phyloP scores from a whole-genome alignment of 225 moss, liverwort and hornwort species.

The Asterella californica region DNA sequence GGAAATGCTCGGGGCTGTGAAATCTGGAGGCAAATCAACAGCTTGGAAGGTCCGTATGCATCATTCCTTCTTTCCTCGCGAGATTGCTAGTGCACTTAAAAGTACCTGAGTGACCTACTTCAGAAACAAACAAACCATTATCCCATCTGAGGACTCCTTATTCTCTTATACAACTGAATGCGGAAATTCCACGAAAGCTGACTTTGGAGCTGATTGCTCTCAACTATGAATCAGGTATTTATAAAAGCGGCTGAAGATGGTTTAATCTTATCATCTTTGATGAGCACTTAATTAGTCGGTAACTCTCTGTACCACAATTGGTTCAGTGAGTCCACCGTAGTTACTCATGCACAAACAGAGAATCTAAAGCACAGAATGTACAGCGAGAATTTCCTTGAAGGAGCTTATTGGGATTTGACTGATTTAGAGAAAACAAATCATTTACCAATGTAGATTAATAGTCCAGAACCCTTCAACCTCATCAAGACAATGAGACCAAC shows the following conservation, averaged over 20 bases:
- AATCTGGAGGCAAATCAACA: conserved; percentile 22
- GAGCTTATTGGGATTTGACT: not conserved
- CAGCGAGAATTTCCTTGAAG: not conserved
- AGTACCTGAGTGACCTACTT: not conserved
- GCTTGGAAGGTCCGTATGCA: conserved; percentile 37
- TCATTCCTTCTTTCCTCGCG: not conserved
- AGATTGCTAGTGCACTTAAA: not conserved
- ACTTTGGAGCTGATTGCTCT: not conserved
- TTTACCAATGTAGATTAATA: not conserved
- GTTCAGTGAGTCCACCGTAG: too few species aligned
- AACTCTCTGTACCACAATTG: not conserved
- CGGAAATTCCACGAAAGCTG: not conserved
- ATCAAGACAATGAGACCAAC: not conserved
- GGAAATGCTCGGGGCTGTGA: conserved; percentile 42
- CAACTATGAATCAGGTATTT: not conserved
- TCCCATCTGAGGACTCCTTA: not conserved
- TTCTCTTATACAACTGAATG: too few species aligned
- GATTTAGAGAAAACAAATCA: not conserved
- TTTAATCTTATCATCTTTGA: too few species aligned
- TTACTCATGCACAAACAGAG: not conserved
- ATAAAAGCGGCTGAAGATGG: not conserved
- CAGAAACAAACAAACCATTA: too few species aligned
- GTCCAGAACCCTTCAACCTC: not conserved
- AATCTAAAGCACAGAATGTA: not conserved
- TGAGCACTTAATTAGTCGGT: too few species aligned